Base-by-base conservation (phyloP, 805 yeast species). In the Komagataella phaffii region DNA sequence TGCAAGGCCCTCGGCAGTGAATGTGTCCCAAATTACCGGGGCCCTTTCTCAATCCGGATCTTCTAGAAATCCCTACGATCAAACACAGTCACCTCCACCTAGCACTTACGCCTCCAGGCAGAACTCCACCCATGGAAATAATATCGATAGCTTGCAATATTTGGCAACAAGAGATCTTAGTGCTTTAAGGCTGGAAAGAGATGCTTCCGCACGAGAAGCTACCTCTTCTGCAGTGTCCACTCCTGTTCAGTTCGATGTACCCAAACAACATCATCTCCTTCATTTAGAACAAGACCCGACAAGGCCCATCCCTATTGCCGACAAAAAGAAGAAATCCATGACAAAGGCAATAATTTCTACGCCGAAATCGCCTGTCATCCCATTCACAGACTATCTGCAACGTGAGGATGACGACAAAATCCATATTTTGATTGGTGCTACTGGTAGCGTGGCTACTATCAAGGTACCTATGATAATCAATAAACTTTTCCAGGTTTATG, bases 361-460 rank as follows among this genome's bases (percentile, higher is more conserved):
- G 19, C 80, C 80, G 12, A 70, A 74, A 49, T 79, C 83, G 1
- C 85, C 87, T 1, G 80, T 82, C 17, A 82, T 82, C 1, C 91
- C 91, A 23, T 85, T 85, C 58, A 83, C 83, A 30, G 81, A 85
- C 56, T 85, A 80, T 62, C 71, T 86, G 53, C 77, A 79, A 52
- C 81, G 80, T 59, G 68, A 84, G 64, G 93, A 88, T 62, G 96
- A 88, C 63, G 85, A 83, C 47, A 90, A 89, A 61, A 74, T 88
- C 52, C 99, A 93, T 65, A 82, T 93, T 47, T 71, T 93, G 53
- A 72, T 93, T 46, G 99, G 95, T 17, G 95, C 95, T 17, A 88
- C 98, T 1, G 99, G 99, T 1, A 86, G 96, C 1, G 97, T 93
- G 3, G 99, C 99, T 4, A 88, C 98, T 2, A 88, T 93, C 56